Percentiles rank a stretch among this genome's conserved stretches.
phyloP scores from a whole-genome alignment of 495 filamentous ascomycete species.

The Penicillium diatomitis region DNA sequence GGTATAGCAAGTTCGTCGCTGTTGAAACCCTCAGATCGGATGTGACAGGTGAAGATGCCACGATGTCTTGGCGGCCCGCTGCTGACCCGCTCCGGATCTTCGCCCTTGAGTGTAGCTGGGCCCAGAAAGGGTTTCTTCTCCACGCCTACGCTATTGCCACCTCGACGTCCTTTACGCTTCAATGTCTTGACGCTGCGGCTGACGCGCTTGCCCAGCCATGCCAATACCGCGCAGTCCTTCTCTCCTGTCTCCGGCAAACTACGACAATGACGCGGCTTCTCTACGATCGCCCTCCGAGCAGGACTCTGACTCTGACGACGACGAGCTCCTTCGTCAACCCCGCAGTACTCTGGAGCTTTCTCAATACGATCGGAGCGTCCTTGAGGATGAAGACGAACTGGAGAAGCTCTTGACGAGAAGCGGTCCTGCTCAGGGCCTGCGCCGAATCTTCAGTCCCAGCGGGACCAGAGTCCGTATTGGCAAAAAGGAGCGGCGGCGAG shows the following conservation, averaged over 20 bases:
- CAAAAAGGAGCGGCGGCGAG: conserved; percentile 42
- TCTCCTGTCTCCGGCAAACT: conserved; percentile 52
- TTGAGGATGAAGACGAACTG: conserved; percentile 82
- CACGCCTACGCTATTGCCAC: too few relatives aligned
- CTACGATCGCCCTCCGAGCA: conserved; percentile 59
- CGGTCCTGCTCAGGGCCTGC: conserved; percentile 41
- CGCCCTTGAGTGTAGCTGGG: too few relatives aligned
- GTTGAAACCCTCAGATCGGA: too few relatives aligned
- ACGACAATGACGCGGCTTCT: conserved; percentile 61
- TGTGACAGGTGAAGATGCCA: too few relatives aligned
- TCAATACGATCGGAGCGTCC: conserved; percentile 62
- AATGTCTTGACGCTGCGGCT: conserved; percentile 23
- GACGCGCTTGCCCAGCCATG: conserved; percentile 13
- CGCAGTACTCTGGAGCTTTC: conserved; percentile 63
- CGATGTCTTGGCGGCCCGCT: too few relatives aligned
- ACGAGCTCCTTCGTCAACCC: conserved; percentile 52
- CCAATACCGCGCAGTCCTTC: conserved; percentile 20
- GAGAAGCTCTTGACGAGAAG: conserved; percentile 60
- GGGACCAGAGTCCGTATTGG: conserved; percentile 43
- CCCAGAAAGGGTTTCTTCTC: too few relatives aligned
- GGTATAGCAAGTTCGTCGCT: too few relatives aligned
- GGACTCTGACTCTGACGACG: conserved; percentile 70
- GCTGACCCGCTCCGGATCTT: too few relatives aligned
- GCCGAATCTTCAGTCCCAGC: conserved; percentile 37
- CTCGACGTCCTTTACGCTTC: neutral